Conservation (phyloP, 208 protist species). For the Wallacemonas sp. region DNA sequence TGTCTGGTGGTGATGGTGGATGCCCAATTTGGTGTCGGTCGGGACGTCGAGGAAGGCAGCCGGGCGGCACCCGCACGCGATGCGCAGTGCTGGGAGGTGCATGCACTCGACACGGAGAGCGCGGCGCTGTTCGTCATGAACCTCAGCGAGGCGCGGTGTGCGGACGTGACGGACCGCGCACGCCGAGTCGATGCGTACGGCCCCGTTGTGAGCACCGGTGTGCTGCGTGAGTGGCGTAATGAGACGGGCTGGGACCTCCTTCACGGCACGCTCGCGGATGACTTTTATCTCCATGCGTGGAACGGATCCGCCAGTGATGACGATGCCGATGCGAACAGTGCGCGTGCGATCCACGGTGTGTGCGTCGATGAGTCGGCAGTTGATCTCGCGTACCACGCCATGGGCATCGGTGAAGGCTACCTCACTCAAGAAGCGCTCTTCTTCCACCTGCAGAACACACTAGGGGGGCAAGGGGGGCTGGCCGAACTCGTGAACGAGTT, state of each 20-base stretch:
- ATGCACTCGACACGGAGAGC: not conserved
- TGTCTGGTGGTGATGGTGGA: too few species aligned
- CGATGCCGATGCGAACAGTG: too few species aligned
- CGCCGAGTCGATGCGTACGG: not conserved
- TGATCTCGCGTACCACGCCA: conserved; percentile 20
- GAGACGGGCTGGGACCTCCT: not conserved
- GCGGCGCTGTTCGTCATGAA: not conserved
- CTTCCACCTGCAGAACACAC: conserved; percentile 29
- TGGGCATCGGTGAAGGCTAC: conserved; percentile 37
- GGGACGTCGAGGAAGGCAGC: too few species aligned
- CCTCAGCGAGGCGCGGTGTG: not conserved
- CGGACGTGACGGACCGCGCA: not conserved
- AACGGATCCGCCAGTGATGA: not conserved
- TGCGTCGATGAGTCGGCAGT: not conserved
- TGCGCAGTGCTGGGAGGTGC: not conserved
- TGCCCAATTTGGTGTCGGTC: too few species aligned
- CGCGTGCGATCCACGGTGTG: too few species aligned
- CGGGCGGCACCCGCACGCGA: too few species aligned
- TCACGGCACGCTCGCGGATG: not conserved
- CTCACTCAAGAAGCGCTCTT: conserved; percentile 17
- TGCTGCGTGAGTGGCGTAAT: not conserved
- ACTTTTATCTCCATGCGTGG: not conserved
- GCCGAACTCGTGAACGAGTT: not conserved
- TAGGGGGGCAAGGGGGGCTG: conserved; percentile 18
- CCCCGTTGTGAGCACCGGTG: not conserved